Conservation (phyloP, 306 rosid genomes). For the Cucurbita maxima region DNA sequence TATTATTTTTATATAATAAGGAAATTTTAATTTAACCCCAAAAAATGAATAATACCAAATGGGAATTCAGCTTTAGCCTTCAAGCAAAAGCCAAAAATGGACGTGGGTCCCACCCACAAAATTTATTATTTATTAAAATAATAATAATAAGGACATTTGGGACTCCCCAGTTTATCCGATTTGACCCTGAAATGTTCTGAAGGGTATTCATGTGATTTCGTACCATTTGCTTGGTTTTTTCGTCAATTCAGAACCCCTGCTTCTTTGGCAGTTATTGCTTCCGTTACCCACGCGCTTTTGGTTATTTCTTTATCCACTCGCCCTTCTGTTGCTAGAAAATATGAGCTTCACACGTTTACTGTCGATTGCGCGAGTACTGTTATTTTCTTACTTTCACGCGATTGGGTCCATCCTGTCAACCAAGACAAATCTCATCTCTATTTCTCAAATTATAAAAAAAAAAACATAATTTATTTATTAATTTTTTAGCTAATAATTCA, state of each 20-base stretch:
- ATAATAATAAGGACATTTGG: not conserved
- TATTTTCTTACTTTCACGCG: too few relatives aligned
- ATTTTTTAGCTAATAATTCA: too few relatives aligned
- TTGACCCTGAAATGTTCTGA: not conserved
- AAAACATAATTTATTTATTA: too few relatives aligned
- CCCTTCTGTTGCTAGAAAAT: not conserved
- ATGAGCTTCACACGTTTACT: too few relatives aligned
- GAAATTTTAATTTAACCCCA: too few relatives aligned
- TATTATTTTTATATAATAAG: too few relatives aligned
- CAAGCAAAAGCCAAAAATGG: not conserved
- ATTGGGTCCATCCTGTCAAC: too few relatives aligned
- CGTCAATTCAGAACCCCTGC: not conserved
- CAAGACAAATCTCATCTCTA: too few relatives aligned
- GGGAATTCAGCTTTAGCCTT: too few relatives aligned
- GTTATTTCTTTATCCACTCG: not conserved
- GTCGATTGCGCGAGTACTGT: too few relatives aligned
- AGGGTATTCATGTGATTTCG: slow-evolving; percentile 7
- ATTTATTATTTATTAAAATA: not conserved
- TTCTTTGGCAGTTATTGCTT: not conserved
- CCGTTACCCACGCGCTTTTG: not conserved
- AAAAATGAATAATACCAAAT: too few relatives aligned
- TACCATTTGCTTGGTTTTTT: not conserved
- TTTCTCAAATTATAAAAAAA: too few relatives aligned
- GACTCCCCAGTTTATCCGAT: not conserved
- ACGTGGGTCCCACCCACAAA: not conserved